These are phyloP conservation scores for Botryotinia convoluta DNA, from an alignment of 2,329 filamentous ascomycete genomes.

Conservation along the genomic window DNA sequence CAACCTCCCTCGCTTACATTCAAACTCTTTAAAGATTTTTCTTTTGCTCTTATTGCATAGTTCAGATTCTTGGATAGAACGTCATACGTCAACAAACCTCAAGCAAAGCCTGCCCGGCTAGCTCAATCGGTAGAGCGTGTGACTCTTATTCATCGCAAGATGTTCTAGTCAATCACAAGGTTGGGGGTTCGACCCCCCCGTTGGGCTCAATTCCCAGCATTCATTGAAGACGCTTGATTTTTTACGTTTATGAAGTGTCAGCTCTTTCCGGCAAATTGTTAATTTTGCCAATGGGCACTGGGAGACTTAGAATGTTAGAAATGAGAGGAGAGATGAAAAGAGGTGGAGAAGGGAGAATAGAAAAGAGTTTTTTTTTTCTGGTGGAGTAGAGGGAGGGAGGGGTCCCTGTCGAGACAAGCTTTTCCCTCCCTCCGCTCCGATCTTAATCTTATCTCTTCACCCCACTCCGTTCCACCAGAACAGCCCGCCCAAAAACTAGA, in stretches of 20 bases:
- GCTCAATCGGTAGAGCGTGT: conserved; percentile 39
- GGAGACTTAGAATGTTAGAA: too few relatives aligned
- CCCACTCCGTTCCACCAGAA: neutral
- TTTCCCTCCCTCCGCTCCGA: neutral
- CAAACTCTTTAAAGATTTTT: neutral
- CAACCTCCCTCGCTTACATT: neutral
- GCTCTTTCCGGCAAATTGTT: accelerated
- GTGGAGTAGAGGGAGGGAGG: neutral
- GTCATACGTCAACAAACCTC: too few relatives aligned
- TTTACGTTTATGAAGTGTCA: neutral
- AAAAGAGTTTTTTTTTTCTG: neutral
- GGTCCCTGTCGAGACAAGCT: neutral
- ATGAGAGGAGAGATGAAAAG: neutral
- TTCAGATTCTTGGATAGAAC: too few relatives aligned
- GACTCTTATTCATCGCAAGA: conserved; percentile 29
- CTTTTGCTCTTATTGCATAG: neutral
- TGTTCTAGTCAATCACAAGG: conserved; percentile 3
- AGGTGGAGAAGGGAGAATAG: neutral
- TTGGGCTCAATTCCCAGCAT: conserved; percentile 6
- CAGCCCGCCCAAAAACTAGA: neutral
- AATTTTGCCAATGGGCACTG: too few relatives aligned
- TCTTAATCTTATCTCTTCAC: neutral
- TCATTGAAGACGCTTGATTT: neutral
- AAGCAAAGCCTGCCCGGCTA: conserved; percentile 26
- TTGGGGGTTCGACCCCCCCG: conserved; percentile 8